These are phyloP conservation scores for Bacterosira constricta DNA, from an alignment of 108 stramenopile genomes.

Conservation along the genomic window DNA sequence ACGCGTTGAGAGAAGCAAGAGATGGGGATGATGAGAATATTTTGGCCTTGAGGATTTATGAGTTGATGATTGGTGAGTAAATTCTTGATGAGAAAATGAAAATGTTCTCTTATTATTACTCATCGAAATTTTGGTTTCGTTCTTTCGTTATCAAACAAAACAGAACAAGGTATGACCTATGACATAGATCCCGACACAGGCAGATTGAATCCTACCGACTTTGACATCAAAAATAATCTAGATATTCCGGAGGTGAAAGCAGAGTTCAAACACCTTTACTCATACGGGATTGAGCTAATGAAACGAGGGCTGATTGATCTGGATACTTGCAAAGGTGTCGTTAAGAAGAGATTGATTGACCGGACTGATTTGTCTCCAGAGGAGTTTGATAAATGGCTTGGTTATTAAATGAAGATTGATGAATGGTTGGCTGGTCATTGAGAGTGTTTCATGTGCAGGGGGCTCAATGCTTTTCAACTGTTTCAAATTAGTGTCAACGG, in stretches of 20 bases:
- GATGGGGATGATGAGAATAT: constrained; percentile 37
- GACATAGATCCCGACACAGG: constrained; percentile 71
- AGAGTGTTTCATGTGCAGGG: not conserved
- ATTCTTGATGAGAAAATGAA: not conserved
- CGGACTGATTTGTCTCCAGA: constrained; percentile 69
- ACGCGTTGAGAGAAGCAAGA: constrained; percentile 49
- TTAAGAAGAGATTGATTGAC: constrained; percentile 65
- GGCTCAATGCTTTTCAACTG: not conserved
- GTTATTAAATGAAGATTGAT: constrained; percentile 34
- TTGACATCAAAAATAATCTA: constrained; percentile 69
- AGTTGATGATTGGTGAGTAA: constrained; percentile 69
- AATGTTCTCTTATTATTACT: not conserved
- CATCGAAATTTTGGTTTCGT: not conserved
- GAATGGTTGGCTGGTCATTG: not conserved
- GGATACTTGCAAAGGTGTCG: constrained; percentile 55
- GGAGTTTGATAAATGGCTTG: constrained; percentile 77
- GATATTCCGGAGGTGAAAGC: constrained; percentile 71
- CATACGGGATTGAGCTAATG: constrained; percentile 72
- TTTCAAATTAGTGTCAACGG: not conserved
- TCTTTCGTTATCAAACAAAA: not conserved
- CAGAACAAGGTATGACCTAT: constrained; percentile 70
- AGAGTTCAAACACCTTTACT: constrained; percentile 71
- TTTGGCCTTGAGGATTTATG: constrained; percentile 58
- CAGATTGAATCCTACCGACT: constrained; percentile 67
- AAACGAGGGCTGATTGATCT: constrained; percentile 51